phyloP scores from a whole-genome alignment of 352 stramenopile species.

The Globisporangium rhizosaccharum region DNA sequence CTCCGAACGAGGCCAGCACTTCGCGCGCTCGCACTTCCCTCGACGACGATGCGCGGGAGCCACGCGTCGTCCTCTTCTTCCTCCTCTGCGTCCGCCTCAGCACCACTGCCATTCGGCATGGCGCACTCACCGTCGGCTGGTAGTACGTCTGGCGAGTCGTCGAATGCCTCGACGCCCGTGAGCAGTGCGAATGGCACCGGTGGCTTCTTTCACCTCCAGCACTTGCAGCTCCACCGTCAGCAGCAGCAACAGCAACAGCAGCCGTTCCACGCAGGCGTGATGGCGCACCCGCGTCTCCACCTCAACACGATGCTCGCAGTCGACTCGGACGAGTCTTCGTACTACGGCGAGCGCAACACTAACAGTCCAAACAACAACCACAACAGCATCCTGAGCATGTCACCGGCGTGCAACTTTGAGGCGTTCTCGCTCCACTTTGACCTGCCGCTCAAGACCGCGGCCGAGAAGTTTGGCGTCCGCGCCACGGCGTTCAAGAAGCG shows the following conservation, averaged over 20 bases:
- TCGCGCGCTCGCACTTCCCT: background rate
- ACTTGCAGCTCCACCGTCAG: background rate
- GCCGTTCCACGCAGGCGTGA: conserved; percentile 1
- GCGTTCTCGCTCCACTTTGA: conserved; percentile 67
- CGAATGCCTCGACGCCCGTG: conserved; percentile 5
- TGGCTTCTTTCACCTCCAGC: background rate
- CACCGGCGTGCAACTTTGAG: conserved; percentile 61
- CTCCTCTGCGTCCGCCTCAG: background rate
- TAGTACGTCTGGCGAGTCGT: conserved; percentile 6
- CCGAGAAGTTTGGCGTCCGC: conserved; percentile 70
- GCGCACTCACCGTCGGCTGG: conserved; percentile 1
- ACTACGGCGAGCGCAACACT: conserved; percentile 22
- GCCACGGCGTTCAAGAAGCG: conserved; percentile 76
- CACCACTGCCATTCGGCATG: background rate
- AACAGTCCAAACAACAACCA: background rate
- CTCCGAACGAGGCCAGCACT: background rate
- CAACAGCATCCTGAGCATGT: conserved; percentile 27
- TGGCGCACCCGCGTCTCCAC: conserved; percentile 8
- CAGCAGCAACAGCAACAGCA: conserved; percentile 10
- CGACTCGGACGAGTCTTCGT: conserved; percentile 12
- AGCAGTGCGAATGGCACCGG: background rate
- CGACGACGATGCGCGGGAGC: background rate
- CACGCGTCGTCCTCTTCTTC: background rate
- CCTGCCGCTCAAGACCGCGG: conserved; percentile 56
- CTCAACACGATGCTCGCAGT: conserved; percentile 31